Percentiles rank a stretch among this genome's conserved stretches.
These are phyloP conservation scores for Chrysophaeum taylorii DNA, from an alignment of 352 stramenopile species.

Conservation along the genomic window DNA sequence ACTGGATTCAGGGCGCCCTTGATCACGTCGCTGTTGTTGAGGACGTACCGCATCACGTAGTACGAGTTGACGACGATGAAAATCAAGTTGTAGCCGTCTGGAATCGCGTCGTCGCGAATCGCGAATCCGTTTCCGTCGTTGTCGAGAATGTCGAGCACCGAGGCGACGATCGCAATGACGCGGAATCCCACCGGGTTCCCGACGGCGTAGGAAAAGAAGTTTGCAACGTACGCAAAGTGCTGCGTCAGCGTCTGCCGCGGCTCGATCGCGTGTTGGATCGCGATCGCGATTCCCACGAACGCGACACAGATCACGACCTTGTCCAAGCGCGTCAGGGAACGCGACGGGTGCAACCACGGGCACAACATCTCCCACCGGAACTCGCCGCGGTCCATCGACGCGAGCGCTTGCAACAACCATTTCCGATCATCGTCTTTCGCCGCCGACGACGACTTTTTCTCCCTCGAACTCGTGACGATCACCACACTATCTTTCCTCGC, in stretches of 20 bases:
- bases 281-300: not conserved
- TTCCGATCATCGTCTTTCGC: too few relatives aligned
- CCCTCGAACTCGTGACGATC: too few relatives aligned
- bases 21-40: not conserved
- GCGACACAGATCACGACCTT: slow-evolving; percentile 4
- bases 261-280: not conserved
- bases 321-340: not conserved
- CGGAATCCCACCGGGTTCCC: not conserved
- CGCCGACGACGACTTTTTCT: too few relatives aligned
- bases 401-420: not conserved
- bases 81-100: not conserved
- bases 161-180: not conserved
- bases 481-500: too few relatives aligned
- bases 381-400: not conserved
- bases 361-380: slow-evolving; percentile 8
- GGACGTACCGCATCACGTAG: not conserved
- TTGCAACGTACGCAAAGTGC: slow-evolving; percentile 6
- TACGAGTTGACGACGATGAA: slow-evolving; percentile 13
- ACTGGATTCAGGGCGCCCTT: not conserved
- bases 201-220: slow-evolving; percentile 2
- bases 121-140: not conserved
- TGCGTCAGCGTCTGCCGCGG: not conserved
- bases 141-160: not conserved
- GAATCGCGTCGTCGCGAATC: not conserved
- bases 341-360: not conserved